These are phyloP conservation scores for Centella asiatica DNA, from an alignment of 129 eudicot genomes.

Conservation along the genomic window DNA sequence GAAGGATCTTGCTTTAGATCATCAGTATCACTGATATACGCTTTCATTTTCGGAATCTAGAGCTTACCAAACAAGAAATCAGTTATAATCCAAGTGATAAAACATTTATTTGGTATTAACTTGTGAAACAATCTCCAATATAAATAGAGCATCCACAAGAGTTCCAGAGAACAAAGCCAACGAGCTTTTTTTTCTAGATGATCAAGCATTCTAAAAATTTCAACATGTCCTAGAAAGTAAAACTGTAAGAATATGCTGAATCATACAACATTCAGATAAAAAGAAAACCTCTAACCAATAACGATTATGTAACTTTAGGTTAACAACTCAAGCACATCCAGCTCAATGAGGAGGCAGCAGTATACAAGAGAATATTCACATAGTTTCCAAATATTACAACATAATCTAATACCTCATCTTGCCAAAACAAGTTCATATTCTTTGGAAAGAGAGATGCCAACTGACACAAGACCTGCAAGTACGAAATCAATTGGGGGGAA, in stretches of 20 bases:
- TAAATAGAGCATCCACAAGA: conserved; percentile 10
- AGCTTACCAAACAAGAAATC: conserved; percentile 69
- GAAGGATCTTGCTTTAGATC: conserved; percentile 87
- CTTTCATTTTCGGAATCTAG: conserved; percentile 99
- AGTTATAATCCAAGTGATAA: conserved; percentile 34
- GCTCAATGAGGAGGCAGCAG: background rate
- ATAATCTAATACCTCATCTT: conserved; percentile 77
- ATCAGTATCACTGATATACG: conserved; percentile 96
- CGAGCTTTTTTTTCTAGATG: background rate
- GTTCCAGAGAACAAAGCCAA: background rate
- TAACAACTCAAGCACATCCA: background rate
- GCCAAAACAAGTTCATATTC: conserved; percentile 87
- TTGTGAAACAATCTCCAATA: background rate
- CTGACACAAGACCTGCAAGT: conserved; percentile 64
- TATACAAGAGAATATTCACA: background rate
- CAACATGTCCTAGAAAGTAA: background rate
- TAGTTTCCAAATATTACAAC: background rate
- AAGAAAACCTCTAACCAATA: background rate
- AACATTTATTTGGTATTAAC: background rate
- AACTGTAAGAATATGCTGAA: background rate
- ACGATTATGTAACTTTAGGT: background rate
- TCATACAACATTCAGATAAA: background rate
- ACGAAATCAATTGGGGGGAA: conserved; percentile 13
- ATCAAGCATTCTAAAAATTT: background rate
- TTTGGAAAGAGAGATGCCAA: conserved; percentile 84